Conservation (phyloP, 495 filamentous ascomycete genomes). For the Neurospora hispaniola region DNA sequence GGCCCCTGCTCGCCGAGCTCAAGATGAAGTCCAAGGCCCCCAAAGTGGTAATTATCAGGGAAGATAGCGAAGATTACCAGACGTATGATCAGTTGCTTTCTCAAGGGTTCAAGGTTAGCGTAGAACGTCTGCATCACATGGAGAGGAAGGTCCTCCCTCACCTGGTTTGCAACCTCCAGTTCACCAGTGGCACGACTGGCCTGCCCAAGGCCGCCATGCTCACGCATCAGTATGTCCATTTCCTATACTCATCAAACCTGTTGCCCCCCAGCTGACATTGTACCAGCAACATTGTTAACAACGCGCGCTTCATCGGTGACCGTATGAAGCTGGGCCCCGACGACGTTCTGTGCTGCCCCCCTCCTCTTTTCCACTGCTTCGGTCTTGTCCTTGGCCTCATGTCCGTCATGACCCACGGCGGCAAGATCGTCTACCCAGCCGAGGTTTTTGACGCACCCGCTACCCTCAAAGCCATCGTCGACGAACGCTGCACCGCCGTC, state of each 20-base stretch:
- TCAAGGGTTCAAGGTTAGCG: constrained; percentile 31
- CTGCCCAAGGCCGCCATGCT: constrained; percentile 67
- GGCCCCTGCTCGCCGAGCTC: constrained; percentile 41
- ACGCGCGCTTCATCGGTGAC: constrained; percentile 57
- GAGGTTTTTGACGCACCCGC: constrained; percentile 53
- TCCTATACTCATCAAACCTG: neutral
- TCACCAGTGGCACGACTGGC: constrained; percentile 61
- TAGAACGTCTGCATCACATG: constrained; percentile 21
- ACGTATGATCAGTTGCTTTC: constrained; percentile 43
- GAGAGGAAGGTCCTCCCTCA: constrained; percentile 41
- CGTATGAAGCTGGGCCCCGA: constrained; percentile 52
- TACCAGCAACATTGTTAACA: constrained; percentile 56
- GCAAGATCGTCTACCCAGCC: constrained; percentile 54
- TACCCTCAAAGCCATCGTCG: constrained; percentile 46
- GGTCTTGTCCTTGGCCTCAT: constrained; percentile 61
- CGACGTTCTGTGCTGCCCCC: constrained; percentile 59
- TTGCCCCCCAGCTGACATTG: neutral
- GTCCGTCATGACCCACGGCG: constrained; percentile 54
- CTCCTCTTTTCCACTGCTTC: constrained; percentile 66
- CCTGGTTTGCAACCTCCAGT: constrained; percentile 60
- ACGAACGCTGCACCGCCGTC: constrained; percentile 56
- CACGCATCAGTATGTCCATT: constrained; percentile 48
- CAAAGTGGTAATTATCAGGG: constrained; percentile 46
- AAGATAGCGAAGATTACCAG: constrained; percentile 35
- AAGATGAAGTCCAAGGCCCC: constrained; percentile 25